Evolutionary conservation across 1,139 yeast species (phyloP).

Genomic region (Debaryomyces singareniensis): DNA sequence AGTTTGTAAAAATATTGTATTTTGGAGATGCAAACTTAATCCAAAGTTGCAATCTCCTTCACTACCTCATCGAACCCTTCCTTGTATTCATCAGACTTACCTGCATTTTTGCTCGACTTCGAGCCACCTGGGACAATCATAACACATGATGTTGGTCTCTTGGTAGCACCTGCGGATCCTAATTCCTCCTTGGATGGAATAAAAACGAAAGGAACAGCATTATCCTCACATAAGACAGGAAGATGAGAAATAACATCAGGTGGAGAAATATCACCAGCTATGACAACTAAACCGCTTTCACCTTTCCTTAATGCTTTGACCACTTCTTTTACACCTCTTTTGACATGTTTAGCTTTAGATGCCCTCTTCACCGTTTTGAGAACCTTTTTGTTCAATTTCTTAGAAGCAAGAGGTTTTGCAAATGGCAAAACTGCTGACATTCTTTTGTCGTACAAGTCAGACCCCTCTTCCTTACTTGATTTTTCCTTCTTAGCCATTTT

Average conservation of each 20-base stretch:
- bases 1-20: too few relatives aligned
- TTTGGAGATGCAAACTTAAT: too few relatives aligned
- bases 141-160: constrained; percentile 97
- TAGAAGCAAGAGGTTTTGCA: constrained; percentile 93
- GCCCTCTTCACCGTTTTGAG: constrained; percentile 95
- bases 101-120: constrained; percentile 71
- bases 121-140: constrained; percentile 98
- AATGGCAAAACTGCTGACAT: constrained; percentile 87
- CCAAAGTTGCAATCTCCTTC: constrained; percentile 64
- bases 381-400: constrained; percentile 91
- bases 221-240: constrained; percentile 95
- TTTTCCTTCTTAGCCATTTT: constrained; percentile 50
- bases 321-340: constrained; percentile 98
- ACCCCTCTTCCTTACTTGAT: constrained; percentile 41
- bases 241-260: constrained; percentile 95
- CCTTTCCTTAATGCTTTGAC: constrained; percentile 97
- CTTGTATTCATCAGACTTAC: constrained; percentile 84
- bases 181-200: constrained; percentile 96
- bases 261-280: constrained; percentile 98
- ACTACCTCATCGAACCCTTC: constrained; percentile 91
- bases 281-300: constrained; percentile 90
- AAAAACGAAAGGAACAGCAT: constrained; percentile 82
- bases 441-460: constrained; percentile 88
- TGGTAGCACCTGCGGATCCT: constrained; percentile 98
- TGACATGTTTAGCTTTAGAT: constrained; percentile 95